phyloP scores from a whole-genome alignment of 768 basidiomycete genomes.

The Solioccasus polychromus region DNA sequence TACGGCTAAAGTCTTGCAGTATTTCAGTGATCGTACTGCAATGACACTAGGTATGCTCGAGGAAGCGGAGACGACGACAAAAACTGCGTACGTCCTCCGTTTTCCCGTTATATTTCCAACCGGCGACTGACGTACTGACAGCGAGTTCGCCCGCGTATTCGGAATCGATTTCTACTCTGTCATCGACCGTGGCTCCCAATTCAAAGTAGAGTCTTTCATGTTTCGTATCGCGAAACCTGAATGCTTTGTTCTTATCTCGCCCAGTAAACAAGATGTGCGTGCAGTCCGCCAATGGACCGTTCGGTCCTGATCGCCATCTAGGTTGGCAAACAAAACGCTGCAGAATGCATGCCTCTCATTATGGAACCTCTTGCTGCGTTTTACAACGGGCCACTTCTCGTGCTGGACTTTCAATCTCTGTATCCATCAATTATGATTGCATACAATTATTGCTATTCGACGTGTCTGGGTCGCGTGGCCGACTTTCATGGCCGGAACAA shows the following conservation, averaged over 20 bases:
- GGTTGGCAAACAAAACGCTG: conserved; percentile 96
- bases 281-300: neutral
- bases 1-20: conserved; percentile 50
- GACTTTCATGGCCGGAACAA: conserved; percentile 87
- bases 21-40: conserved; percentile 61
- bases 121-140: conserved; percentile 30
- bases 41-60: conserved; percentile 81
- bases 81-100: conserved; percentile 67
- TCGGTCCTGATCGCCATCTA: neutral
- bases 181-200: conserved; percentile 92
- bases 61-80: conserved; percentile 76
- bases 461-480: conserved; percentile 86
- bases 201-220: conserved; percentile 99
- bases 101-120: neutral
- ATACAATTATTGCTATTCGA: conserved; percentile 97
- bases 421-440: conserved; percentile 99
- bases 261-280: conserved; percentile 80
- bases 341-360: conserved; percentile 92
- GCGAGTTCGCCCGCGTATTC: conserved; percentile 96
- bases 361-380: conserved; percentile 94
- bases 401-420: conserved; percentile 93
- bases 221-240: conserved; percentile 97
- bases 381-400: conserved; percentile 88
- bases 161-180: conserved; percentile 98
- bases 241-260: conserved; percentile 85